phyloP scores from a whole-genome alignment of 225 moss, liverwort and hornwort genomes.

The Straminergon stramineum region DNA sequence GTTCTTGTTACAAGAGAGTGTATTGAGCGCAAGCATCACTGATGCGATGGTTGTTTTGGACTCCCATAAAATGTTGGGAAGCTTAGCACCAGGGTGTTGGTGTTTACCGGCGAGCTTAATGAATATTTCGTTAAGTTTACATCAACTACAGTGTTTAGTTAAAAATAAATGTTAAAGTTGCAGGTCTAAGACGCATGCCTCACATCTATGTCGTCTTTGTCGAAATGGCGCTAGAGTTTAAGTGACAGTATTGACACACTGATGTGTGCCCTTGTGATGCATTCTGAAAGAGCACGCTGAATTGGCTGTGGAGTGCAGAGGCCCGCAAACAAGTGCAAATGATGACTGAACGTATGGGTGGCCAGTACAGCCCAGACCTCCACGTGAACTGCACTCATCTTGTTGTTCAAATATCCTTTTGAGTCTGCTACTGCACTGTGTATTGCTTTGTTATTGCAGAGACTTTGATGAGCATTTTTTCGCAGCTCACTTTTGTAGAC shows the following conservation, averaged over 20 bases:
- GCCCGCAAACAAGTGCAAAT: constrained; percentile 63
- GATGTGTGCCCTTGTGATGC: neutral
- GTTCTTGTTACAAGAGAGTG: neutral
- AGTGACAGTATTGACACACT: neutral
- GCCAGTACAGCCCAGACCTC: constrained; percentile 57
- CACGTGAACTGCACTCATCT: constrained; percentile 59
- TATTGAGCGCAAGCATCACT: neutral
- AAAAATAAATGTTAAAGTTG: neutral
- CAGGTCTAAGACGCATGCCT: neutral
- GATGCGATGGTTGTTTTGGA: neutral
- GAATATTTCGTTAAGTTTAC: neutral
- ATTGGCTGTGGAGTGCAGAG: constrained; percentile 31
- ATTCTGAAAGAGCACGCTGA: neutral
- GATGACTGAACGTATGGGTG: constrained; percentile 67
- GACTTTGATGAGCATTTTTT: neutral
- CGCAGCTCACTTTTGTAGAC: neutral
- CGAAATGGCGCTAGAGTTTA: neutral
- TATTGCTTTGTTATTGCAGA: neutral
- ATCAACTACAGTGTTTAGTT: neutral
- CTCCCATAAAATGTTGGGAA: neutral
- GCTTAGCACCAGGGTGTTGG: neutral
- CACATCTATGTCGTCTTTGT: neutral
- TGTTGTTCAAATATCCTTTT: constrained; percentile 64
- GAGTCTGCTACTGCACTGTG: neutral
- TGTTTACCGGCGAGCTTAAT: neutral